Evolutionary conservation across 1,284 basidiomycete genomes (phyloP).

Genomic region (Anthracocystis panici-leucophaei): DNA sequence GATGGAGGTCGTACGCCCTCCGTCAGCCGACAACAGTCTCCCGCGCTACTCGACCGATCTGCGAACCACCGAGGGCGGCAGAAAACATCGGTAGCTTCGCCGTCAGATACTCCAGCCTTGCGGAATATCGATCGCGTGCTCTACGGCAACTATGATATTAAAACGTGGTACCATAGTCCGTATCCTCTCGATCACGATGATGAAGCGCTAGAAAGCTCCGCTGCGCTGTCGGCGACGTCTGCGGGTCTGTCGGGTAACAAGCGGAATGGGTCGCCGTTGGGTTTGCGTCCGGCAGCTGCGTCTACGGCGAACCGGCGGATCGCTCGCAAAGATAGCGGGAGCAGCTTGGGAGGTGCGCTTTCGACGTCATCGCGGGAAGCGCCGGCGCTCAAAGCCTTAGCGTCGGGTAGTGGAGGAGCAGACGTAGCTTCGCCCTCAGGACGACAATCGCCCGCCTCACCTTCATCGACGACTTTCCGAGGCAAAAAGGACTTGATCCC

Average conservation of each 20-base stretch:
- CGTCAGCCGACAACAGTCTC: slow-evolving; percentile 35
- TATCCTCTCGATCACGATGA: slow-evolving; percentile 65
- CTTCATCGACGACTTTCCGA: not conserved
- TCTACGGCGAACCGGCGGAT: slow-evolving; percentile 9
- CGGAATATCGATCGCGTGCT: slow-evolving; percentile 60
- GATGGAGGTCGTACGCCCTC: slow-evolving; percentile 37
- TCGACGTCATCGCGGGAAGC: slow-evolving; percentile 30
- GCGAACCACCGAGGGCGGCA: slow-evolving; percentile 18
- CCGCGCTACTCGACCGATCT: slow-evolving; percentile 19
- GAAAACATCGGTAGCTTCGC: slow-evolving; percentile 4
- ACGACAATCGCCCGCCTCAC: slow-evolving; percentile 18
- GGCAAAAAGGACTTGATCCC: slow-evolving; percentile 24
- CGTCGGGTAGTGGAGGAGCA: not conserved
- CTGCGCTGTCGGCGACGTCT: slow-evolving; percentile 4
- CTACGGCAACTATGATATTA: slow-evolving; percentile 67
- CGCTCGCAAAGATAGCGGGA: slow-evolving; percentile 22
- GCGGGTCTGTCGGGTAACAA: slow-evolving; percentile 3
- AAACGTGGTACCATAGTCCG: slow-evolving; percentile 69
- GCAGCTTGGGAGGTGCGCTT: slow-evolving; percentile 23
- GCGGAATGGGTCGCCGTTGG: slow-evolving; percentile 33
- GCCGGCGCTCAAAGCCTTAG: slow-evolving; percentile 29
- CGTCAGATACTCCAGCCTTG: slow-evolving; percentile 25
- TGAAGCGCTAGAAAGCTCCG: slow-evolving; percentile 12
- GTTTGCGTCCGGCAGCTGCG: slow-evolving; percentile 1
- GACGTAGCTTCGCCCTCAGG: slow-evolving; percentile 6